Percentiles rank a stretch among this genome's conserved stretches.
These are phyloP conservation scores for Saccharomycopsis fibuligera DNA, from an alignment of 805 yeast species.

Conservation along the genomic window DNA sequence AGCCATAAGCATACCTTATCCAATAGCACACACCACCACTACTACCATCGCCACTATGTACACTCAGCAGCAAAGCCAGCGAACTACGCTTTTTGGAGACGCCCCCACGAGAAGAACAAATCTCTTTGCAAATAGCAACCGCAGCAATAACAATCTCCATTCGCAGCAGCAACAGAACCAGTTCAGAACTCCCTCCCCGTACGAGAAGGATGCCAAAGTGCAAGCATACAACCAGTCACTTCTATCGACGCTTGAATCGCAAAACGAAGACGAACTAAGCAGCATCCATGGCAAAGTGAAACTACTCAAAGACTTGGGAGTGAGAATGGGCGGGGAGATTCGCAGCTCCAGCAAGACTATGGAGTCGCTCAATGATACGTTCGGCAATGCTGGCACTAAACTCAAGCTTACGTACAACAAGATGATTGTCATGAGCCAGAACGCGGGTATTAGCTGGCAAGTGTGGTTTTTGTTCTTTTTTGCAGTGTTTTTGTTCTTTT, in stretches of 20 bases:
- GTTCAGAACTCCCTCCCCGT: conserved; percentile 29
- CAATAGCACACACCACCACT: too few species aligned
- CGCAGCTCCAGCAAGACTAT: conserved; percentile 19
- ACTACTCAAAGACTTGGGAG: conserved; percentile 30
- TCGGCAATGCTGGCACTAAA: conserved; percentile 23
- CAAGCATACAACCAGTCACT: conserved; percentile 30
- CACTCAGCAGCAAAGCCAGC: too few species aligned
- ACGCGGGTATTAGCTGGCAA: conserved; percentile 33
- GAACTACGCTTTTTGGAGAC: conserved; percentile 18
- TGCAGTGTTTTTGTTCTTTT: conserved; percentile 30
- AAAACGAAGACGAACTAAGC: conserved; percentile 33
- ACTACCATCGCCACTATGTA: too few species aligned
- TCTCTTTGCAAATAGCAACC: conserved; percentile 12
- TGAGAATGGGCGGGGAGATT: conserved; percentile 36
- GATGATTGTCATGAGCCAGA: conserved; percentile 33
- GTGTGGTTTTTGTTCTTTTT: conserved; percentile 32
- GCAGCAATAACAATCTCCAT: neutral
- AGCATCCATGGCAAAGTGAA: conserved; percentile 30
- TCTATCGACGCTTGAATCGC: conserved; percentile 34
- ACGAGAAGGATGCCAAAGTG: conserved; percentile 22
- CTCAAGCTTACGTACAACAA: conserved; percentile 30
- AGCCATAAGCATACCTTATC: too few species aligned
- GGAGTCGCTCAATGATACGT: conserved; percentile 17
- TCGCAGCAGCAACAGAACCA: neutral
- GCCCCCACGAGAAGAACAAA: conserved; percentile 17